phyloP scores from a whole-genome alignment of 495 filamentous ascomycete genomes.

The Penicillium odoratum region DNA sequence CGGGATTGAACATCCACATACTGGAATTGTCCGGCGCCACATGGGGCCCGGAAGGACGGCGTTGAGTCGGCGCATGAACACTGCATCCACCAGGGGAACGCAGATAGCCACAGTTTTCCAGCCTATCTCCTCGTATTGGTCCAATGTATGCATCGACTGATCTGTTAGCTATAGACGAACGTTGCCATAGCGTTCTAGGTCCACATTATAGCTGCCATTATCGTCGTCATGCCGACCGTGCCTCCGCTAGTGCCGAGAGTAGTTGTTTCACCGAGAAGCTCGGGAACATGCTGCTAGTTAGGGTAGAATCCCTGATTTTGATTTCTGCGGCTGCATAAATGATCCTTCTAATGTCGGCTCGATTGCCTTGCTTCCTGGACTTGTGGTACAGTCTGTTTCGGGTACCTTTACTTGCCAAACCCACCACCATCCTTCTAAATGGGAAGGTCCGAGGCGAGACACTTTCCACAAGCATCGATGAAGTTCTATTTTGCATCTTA shows the following conservation, averaged over 20 bases:
- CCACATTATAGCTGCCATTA: neutral
- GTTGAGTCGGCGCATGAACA: slow-evolving; percentile 12
- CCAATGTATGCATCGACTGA: neutral
- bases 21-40: slow-evolving; percentile 17
- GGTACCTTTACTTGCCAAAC: neutral
- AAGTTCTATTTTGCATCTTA: neutral
- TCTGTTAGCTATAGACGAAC: neutral
- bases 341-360: neutral
- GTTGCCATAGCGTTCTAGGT: neutral
- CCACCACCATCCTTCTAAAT: neutral
- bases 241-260: neutral
- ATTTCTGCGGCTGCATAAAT: neutral
- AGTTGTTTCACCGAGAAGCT: neutral
- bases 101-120: slow-evolving; percentile 5
- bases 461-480: neutral
- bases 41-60: slow-evolving; percentile 10
- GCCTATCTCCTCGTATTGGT: neutral
- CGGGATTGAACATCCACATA: slow-evolving; percentile 12
- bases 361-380: neutral
- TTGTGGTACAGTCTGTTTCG: neutral
- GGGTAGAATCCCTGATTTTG: neutral
- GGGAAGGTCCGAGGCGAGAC: neutral
- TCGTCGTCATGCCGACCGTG: neutral
- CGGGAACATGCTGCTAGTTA: neutral
- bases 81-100: slow-evolving; percentile 7